Percentiles rank a stretch among this genome's conserved stretches.
Evolutionary conservation across 2,329 filamentous ascomycete species (phyloP).

Genomic region (Aspergillus unguis): DNA sequence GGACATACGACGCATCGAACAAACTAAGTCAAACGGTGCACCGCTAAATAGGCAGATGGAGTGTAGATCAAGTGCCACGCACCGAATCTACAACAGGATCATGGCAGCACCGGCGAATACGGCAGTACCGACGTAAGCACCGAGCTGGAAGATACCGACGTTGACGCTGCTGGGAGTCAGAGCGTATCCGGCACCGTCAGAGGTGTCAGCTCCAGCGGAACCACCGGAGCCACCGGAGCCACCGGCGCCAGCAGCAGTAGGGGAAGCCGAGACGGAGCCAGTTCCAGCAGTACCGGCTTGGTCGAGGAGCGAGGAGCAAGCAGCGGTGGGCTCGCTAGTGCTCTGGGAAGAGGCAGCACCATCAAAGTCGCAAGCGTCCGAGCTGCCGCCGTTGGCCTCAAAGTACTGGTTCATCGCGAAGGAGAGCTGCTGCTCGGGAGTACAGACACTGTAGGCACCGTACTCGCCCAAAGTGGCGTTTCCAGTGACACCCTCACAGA

Average conservation of each 20-base stretch:
- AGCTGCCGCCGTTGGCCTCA: constrained; percentile 36
- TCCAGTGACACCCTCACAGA: constrained; percentile 40
- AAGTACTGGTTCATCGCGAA: constrained; percentile 46
- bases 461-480: constrained; percentile 42
- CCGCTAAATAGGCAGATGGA: not conserved
- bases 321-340: constrained; percentile 29
- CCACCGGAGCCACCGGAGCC: constrained; percentile 7
- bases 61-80: not conserved
- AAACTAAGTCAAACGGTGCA: not conserved
- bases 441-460: constrained; percentile 46
- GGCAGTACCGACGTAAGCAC: constrained; percentile 37
- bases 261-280: constrained; percentile 35
- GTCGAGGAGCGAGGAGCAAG: constrained; percentile 35
- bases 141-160: constrained; percentile 36
- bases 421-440: constrained; percentile 39
- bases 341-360: constrained; percentile 38
- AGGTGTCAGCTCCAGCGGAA: constrained; percentile 10
- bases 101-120: constrained; percentile 41
- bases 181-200: constrained; percentile 28
- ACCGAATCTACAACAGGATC: constrained; percentile 38
- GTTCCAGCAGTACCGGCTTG: constrained; percentile 38
- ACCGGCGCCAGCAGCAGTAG: constrained; percentile 24
- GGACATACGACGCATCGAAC: not conserved
- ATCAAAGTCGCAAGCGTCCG: constrained; percentile 41
- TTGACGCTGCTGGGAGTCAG: constrained; percentile 27